Conservation (phyloP, 768 basidiomycete genomes). For the Suillus luteus region DNA sequence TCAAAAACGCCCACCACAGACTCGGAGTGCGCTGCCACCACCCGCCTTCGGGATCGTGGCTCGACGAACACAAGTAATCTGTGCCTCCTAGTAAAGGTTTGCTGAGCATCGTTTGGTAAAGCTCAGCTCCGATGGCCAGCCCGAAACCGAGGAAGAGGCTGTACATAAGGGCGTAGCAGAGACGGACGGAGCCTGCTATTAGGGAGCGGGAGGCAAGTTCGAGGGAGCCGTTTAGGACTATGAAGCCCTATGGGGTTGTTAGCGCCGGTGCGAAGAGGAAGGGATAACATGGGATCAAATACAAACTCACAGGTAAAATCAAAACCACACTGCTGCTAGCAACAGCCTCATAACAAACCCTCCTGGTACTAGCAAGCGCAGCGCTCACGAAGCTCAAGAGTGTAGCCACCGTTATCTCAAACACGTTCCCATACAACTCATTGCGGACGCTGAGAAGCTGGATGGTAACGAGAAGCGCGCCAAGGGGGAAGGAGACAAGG, state of each 20-base stretch:
- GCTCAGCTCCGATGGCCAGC: conserved; percentile 73
- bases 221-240: conserved; percentile 71
- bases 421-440: conserved; percentile 79
- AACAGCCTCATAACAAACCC: conserved; percentile 81
- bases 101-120: conserved; percentile 61
- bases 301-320: conserved; percentile 65
- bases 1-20: conserved; percentile 73
- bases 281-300: no score
- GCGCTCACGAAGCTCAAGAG: conserved; percentile 80
- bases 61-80: conserved; percentile 61
- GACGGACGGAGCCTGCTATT: conserved; percentile 79
- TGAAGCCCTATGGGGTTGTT: conserved; percentile 47
- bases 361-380: conserved; percentile 64
- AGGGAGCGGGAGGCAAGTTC: conserved; percentile 82
- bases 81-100: conserved; percentile 47
- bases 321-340: conserved; percentile 77
- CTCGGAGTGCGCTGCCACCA: conserved; percentile 80
- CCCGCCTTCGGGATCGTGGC: conserved; percentile 56
- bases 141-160: conserved; percentile 82
- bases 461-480: conserved; percentile 69
- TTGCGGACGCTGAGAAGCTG: conserved; percentile 74
- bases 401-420: conserved; percentile 81
- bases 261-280: neutral
- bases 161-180: conserved; percentile 80
- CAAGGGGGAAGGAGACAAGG: conserved; percentile 71